phyloP scores from a whole-genome alignment of 129 eudicot species.

The Flaveria ramosissima region DNA sequence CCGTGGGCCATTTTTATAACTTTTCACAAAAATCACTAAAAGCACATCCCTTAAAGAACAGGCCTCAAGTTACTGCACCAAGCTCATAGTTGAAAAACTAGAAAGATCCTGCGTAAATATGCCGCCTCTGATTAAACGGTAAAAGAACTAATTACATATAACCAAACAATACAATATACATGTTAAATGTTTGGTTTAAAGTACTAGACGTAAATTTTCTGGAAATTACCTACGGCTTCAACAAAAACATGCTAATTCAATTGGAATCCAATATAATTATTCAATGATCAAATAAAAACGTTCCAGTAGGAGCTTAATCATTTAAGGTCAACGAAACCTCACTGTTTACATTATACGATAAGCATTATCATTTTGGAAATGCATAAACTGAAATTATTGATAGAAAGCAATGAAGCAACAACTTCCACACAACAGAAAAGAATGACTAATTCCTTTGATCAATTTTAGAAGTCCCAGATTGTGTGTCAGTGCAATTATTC shows the following conservation, averaged over 20 bases:
- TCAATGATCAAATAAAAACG: no score
- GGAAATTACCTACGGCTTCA: background rate
- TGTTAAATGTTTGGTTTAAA: background rate
- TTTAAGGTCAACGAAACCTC: background rate
- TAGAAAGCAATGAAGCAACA: background rate
- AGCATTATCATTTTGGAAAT: background rate
- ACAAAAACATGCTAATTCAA: constrained; percentile 1
- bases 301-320: no score
- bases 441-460: background rate
- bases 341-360: background rate
- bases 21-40: constrained; percentile 22
- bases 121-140: constrained; percentile 8
- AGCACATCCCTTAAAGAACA: constrained; percentile 25
- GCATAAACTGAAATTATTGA: background rate
- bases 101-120: constrained; percentile 28
- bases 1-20: constrained; percentile 61
- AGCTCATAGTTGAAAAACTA: constrained; percentile 15
- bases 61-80: background rate
- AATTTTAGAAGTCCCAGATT: background rate
- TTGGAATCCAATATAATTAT: no score
- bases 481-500: background rate
- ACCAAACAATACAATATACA: background rate
- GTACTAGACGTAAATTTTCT: background rate
- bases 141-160: background rate
- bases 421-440: background rate